phyloP scores from a whole-genome alignment of 1,139 yeast genomes.

The Yarrowia galli region DNA sequence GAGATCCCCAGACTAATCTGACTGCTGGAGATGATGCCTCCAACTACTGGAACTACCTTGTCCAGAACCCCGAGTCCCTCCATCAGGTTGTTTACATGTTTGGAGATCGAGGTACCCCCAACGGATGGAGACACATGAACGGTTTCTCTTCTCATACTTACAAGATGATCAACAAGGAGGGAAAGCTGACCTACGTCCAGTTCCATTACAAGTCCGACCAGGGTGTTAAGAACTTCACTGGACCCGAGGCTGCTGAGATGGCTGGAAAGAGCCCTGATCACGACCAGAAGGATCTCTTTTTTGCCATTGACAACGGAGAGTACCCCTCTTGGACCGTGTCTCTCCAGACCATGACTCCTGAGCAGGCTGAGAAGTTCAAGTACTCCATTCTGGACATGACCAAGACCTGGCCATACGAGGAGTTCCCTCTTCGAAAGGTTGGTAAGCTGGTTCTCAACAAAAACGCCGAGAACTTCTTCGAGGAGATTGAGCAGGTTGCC shows the following conservation, averaged over 20 bases:
- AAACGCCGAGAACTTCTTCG: constrained; percentile 69
- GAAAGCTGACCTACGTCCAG: constrained; percentile 63
- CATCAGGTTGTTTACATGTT: constrained; percentile 62
- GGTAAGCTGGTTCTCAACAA: constrained; percentile 65
- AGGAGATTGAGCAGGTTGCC: constrained; percentile 73
- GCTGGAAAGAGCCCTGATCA: constrained; percentile 63
- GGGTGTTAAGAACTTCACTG: constrained; percentile 58
- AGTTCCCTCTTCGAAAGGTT: constrained; percentile 68
- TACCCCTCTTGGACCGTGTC: constrained; percentile 62
- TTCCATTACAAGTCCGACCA: constrained; percentile 61
- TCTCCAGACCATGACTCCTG: constrained; percentile 66
- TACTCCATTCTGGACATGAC: constrained; percentile 67
- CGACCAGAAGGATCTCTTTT: constrained; percentile 58
- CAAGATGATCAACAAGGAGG: constrained; percentile 62
- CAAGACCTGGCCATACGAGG: constrained; percentile 71
- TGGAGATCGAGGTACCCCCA: constrained; percentile 67
- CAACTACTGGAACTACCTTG: constrained; percentile 63
- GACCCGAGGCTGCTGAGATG: constrained; percentile 59
- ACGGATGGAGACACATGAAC: constrained; percentile 62
- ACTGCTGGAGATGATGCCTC: constrained; percentile 56
- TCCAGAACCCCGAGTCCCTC: constrained; percentile 60
- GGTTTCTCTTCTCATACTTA: constrained; percentile 70
- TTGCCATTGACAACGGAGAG: constrained; percentile 60
- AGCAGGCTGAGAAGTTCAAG: constrained; percentile 61
- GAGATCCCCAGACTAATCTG: constrained; percentile 73